Base-by-base conservation (phyloP, 768 basidiomycete genomes). In the Termitomyces sp. region DNA sequence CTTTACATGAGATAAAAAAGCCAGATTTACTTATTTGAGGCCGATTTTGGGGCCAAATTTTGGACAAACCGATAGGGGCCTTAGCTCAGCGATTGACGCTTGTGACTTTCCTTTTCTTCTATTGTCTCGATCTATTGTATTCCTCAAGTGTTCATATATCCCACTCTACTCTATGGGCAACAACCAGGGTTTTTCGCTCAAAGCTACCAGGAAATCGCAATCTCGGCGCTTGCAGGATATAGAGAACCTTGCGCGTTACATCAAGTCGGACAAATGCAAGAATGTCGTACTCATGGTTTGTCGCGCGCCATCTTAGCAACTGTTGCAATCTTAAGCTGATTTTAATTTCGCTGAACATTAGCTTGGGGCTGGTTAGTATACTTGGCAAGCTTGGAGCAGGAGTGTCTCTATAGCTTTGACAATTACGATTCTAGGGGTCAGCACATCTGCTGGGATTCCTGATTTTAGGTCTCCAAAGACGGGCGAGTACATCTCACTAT, bases 401-500 rank as follows among this genome's bases (percentile, higher is more conserved):
- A n/a, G n/a, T n/a, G n/a, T n/a, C n/a, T n/a, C n/a, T 6, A n/a
- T 32, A 21, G 27, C 41, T 28, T 25, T 32, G 11, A 34, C 27
- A 23, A 39, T 41, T 32, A 6, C 8, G 25, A 3, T 40, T 30
- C 14, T 25, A 85, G 89, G 89, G n/a, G 79, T 91, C 46, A 88
- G 86, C 59, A 91, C 89, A 5, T 78, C 86, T 27, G 89, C 89
- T 53, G 89, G 89, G 7, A 92, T 92, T 25, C 94, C 94, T 12
- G 93, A 96, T 70, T 96, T 96, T 68, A 76, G 94, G 59, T 90
- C 88, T 9, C 89, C 91, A 0, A 81, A 85, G 23, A 94, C 93
- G 32, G 94, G 93, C 81, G 59, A 60, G 81, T 23, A 9, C 9
- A 25, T 25, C 32, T 21, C 2, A 48, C 32, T 11, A 5, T n/a